phyloP scores from a whole-genome alignment of 2,329 filamentous ascomycete genomes.

The Sarocladium oryzae region DNA sequence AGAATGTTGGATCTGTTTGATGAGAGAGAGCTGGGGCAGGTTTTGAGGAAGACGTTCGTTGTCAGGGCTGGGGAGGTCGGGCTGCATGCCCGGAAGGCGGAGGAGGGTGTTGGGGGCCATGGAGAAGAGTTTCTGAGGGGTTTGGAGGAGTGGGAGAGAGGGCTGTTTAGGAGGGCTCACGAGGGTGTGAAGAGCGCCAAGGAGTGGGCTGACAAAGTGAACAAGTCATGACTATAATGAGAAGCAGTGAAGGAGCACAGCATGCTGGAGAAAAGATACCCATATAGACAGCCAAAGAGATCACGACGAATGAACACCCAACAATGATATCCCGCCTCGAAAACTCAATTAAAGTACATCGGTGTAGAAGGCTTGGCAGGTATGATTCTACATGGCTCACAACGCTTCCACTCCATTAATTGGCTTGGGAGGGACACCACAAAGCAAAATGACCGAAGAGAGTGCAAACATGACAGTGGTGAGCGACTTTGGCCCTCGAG shows the following conservation, averaged over 20 bases:
- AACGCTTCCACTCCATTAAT: too few relatives aligned
- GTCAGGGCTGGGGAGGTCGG: constrained; percentile 74
- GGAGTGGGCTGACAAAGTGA: constrained; percentile 60
- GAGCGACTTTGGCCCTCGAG: background rate
- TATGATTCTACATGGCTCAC: too few relatives aligned
- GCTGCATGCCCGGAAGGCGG: constrained; percentile 81
- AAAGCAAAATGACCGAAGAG: too few relatives aligned
- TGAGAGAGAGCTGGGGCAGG: constrained; percentile 67
- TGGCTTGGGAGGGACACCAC: too few relatives aligned
- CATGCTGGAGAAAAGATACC: background rate
- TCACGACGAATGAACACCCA: background rate
- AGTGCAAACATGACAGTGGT: too few relatives aligned
- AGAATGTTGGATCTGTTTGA: constrained; percentile 88
- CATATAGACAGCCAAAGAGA: background rate
- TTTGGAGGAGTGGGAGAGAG: constrained; percentile 83
- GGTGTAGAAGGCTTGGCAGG: too few relatives aligned
- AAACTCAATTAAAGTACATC: too few relatives aligned
- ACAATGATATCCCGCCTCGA: too few relatives aligned
- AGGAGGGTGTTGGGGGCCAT: constrained; percentile 51
- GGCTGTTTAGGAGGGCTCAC: constrained; percentile 66
- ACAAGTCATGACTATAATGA: background rate
- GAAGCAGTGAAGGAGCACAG: background rate
- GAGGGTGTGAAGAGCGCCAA: constrained; percentile 65
- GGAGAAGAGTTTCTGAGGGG: constrained; percentile 78
- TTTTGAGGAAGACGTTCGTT: constrained; percentile 74